phyloP scores from a whole-genome alignment of 768 basidiomycete species.

The Pholiota molesta region DNA sequence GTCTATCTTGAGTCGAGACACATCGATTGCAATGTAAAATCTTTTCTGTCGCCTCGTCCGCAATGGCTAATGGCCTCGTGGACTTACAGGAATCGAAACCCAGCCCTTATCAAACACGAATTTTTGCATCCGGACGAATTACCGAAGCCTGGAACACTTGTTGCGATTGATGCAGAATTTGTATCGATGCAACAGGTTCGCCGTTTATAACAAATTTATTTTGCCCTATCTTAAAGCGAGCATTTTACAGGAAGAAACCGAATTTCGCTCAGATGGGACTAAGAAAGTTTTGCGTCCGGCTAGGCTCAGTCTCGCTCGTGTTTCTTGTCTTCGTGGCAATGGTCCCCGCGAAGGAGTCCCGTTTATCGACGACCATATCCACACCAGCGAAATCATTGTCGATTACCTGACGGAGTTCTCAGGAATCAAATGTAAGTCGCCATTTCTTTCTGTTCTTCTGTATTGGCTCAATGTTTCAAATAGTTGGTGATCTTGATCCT shows the following conservation, averaged over 20 bases:
- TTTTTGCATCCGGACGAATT: slow-evolving; percentile 73
- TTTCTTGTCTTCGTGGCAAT: slow-evolving; percentile 89
- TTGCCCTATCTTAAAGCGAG: background rate
- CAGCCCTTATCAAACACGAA: slow-evolving; percentile 75
- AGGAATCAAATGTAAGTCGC: slow-evolving; percentile 82
- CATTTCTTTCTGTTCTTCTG: background rate
- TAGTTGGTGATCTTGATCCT: slow-evolving; percentile 94
- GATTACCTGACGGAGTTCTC: slow-evolving; percentile 98
- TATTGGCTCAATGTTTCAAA: background rate
- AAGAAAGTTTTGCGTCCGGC: slow-evolving; percentile 92
- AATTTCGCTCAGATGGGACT: slow-evolving; percentile 92
- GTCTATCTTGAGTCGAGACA: slow-evolving; percentile 80
- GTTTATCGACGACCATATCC: slow-evolving; percentile 98
- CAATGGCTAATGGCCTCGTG: background rate
- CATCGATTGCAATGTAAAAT: slow-evolving; percentile 83
- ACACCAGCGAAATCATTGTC: slow-evolving; percentile 93
- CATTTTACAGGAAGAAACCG: slow-evolving; percentile 82
- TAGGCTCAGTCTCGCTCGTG: slow-evolving; percentile 89
- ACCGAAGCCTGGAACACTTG: slow-evolving; percentile 82
- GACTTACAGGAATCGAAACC: slow-evolving; percentile 70
- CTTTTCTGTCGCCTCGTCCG: slow-evolving; percentile 1
- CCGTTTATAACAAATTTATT: background rate
- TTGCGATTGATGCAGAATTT: slow-evolving; percentile 98
- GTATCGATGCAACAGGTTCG: slow-evolving; percentile 92
- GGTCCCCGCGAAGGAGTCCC: slow-evolving; percentile 81